Base-by-base conservation (phyloP, 148 eudicot genomes). In the Vaccinium macrocarpon region DNA sequence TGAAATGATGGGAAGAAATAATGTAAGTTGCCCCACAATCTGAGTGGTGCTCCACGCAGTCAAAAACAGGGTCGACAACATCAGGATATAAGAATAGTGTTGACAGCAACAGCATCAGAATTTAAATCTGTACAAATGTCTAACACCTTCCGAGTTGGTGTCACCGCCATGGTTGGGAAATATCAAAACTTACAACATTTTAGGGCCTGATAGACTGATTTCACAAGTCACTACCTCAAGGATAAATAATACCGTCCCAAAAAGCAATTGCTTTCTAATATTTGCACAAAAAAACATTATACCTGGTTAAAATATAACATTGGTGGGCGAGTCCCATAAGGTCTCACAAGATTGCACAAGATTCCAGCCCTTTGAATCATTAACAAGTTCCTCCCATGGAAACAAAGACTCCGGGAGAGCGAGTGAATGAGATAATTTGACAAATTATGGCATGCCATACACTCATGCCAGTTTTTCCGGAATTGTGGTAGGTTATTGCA, bases 261-360 rank as follows among this genome's bases (percentile, higher is more conserved):
- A 64, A 70, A 78, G 62, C 72, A 71, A 53, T 6, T 32, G 51
- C 62, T 38, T 71, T 71, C 25, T 13, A 4, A 27, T 10, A 82
- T 52, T 71, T 53, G 21, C 66, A 52, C 6, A 38, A 2, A 13
- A 72, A 82, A 2, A 23, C 11, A 11, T 6, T 27, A 71, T 90
- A 92, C 97, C 97, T 92, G 90, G 1, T 66, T 72, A 82, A 75
- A 78, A 16, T 71, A 57, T 64, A 79, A 7, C 27, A 92, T 79
- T 29, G 88, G 61, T 56, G 84, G 86, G 71, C 70, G 81, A 12
- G 55, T 64, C 52, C 78, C 59, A 80, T 50, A 53, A 12, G 66
- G 72, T 68, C 81, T 85, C 74, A 64, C 82, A 78, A 84, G 38
- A 71, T 57, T 84, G 82, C 88, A 88, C 76, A 85, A 59, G 81